A percentile compares a stretch with the other conserved stretches of the same genome.
phyloP scores from a whole-genome alignment of 306 rosid species.

The Prunus armeniaca region DNA sequence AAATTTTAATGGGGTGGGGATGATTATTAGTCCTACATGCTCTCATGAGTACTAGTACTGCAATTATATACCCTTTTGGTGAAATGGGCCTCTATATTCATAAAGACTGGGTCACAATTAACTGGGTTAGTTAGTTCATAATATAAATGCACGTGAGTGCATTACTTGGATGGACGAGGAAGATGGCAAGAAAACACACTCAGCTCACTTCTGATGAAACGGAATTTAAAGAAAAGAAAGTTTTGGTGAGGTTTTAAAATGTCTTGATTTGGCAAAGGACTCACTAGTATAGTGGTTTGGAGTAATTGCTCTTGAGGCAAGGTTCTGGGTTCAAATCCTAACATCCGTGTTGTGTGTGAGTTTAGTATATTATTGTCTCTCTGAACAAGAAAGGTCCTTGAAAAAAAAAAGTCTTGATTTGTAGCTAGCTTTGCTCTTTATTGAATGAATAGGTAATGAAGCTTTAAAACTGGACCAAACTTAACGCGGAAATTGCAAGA shows the following conservation, averaged over 20 bases:
- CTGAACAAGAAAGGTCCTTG: no score
- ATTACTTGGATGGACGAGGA: background rate
- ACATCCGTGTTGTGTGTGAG: no score
- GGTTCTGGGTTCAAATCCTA: no score
- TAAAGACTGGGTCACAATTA: background rate
- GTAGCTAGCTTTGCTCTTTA: background rate
- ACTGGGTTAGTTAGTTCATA: constrained; percentile 1
- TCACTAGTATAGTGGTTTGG: no score
- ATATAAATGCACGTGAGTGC: constrained; percentile 6
- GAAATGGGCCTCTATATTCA: background rate
- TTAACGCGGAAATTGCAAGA: background rate
- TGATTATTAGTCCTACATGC: constrained; percentile 16
- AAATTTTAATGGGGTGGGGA: background rate
- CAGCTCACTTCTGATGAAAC: background rate
- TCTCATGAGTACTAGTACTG: background rate
- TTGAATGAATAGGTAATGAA: background rate
- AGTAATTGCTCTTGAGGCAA: no score
- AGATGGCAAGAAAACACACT: background rate
- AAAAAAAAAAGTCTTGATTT: background rate
- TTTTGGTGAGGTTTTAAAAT: background rate
- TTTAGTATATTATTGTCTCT: no score
- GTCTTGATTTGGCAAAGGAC: background rate
- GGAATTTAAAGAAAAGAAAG: background rate
- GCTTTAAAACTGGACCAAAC: background rate
- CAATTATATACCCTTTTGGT: constrained; percentile 8